phyloP scores from a whole-genome alignment of 768 basidiomycete species.

The Coprinellus micaceus region DNA sequence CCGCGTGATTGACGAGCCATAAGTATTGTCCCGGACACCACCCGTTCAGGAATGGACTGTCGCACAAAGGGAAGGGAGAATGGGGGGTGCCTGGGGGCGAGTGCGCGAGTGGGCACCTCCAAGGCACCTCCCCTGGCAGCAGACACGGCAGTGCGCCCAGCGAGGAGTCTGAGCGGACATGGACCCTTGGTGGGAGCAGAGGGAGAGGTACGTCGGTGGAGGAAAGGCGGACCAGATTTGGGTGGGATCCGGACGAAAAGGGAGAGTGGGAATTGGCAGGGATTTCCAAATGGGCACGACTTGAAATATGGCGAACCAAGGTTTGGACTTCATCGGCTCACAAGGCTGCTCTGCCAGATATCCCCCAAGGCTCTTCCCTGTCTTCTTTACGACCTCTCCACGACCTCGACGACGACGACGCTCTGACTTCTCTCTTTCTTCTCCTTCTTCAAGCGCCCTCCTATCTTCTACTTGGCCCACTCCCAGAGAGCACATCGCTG shows the following conservation, averaged over 20 bases:
- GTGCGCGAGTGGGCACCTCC: too few species aligned
- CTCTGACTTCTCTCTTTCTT: slow-evolving; percentile 42
- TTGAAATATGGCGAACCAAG: slow-evolving; percentile 29
- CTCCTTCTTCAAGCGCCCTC: slow-evolving; percentile 25
- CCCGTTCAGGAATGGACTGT: too few species aligned
- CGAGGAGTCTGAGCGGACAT: neutral
- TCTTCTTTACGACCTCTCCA: slow-evolving; percentile 53
- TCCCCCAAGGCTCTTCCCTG: slow-evolving; percentile 27
- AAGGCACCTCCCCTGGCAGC: too few species aligned
- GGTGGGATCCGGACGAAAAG: neutral
- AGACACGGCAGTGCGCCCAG: too few species aligned
- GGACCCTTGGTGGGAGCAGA: neutral
- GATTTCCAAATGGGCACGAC: slow-evolving; percentile 31
- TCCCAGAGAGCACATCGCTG: slow-evolving; percentile 7
- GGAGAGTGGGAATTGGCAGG: slow-evolving; percentile 15
- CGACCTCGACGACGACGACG: slow-evolving; percentile 57
- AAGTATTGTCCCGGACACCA: too few species aligned
- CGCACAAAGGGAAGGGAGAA: too few species aligned
- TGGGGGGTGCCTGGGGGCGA: too few species aligned
- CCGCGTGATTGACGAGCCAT: neutral
- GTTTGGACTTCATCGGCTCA: slow-evolving; percentile 24
- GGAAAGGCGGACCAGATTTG: neutral
- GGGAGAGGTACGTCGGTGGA: neutral
- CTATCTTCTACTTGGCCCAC: slow-evolving; percentile 24
- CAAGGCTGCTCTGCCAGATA: slow-evolving; percentile 17